These are phyloP conservation scores for Grigorovia transvaalensis DNA, from an alignment of 805 yeast species.

Conservation along the genomic window DNA sequence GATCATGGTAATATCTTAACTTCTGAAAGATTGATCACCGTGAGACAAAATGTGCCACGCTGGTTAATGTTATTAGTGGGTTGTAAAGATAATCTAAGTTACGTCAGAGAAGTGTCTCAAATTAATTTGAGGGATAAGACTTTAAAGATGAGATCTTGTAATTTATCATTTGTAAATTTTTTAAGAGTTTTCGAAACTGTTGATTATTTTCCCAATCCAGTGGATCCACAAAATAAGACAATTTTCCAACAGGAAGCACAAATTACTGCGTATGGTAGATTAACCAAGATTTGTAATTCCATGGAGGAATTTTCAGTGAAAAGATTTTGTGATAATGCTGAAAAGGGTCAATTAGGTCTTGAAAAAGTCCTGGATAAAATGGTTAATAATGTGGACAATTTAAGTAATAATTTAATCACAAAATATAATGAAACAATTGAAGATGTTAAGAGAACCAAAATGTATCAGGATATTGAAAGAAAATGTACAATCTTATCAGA, in stretches of 20 bases:
- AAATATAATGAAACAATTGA: conserved; percentile 27
- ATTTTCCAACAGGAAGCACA: conserved; percentile 73
- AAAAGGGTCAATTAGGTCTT: conserved; percentile 71
- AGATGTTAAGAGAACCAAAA: conserved; percentile 16
- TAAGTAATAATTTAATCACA: conserved; percentile 16
- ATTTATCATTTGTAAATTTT: conserved; percentile 68
- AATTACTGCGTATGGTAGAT: conserved; percentile 72
- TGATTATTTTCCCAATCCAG: conserved; percentile 60
- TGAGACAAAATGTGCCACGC: conserved; percentile 73
- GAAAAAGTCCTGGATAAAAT: conserved; percentile 59
- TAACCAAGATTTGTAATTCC: conserved; percentile 61
- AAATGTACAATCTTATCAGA: conserved; percentile 11
- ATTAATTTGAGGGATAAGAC: conserved; percentile 60
- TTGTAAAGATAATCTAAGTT: conserved; percentile 64
- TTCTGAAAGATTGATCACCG: conserved; percentile 82
- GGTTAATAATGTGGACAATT: conserved; percentile 25
- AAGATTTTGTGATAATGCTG: conserved; percentile 81
- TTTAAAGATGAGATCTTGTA: conserved; percentile 72
- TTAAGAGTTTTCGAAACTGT: conserved; percentile 81
- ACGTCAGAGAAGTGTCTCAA: conserved; percentile 80
- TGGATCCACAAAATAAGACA: conserved; percentile 42
- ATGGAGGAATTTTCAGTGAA: conserved; percentile 89
- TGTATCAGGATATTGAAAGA: conserved; percentile 20
- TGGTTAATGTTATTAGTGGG: conserved; percentile 75
- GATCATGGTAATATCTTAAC: conserved; percentile 43